Percentiles rank a stretch among this genome's conserved stretches.
phyloP scores from a whole-genome alignment of 1,284 basidiomycete species.

The Moniliella sp. region DNA sequence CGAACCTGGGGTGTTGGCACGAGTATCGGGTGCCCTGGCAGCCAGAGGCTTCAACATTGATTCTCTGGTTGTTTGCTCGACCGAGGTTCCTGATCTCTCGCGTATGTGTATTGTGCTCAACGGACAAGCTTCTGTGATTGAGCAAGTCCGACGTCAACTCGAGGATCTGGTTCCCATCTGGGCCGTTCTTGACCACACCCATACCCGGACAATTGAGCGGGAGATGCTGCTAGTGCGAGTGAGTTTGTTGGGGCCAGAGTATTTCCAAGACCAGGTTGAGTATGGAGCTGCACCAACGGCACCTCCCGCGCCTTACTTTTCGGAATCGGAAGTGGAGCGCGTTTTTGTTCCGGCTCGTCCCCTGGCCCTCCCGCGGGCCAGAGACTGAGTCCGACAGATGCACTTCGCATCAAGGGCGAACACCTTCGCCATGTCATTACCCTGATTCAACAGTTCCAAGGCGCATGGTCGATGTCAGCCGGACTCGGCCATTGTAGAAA shows the following conservation, averaged over 20 bases:
- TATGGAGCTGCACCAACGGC: too few relatives aligned
- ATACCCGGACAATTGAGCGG: slow-evolving; percentile 49
- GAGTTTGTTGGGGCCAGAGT: slow-evolving; percentile 86
- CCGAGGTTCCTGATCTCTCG: slow-evolving; percentile 86
- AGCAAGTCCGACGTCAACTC: slow-evolving; percentile 45
- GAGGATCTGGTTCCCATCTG: slow-evolving; percentile 29
- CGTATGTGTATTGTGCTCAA: slow-evolving; percentile 93
- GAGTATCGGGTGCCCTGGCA: slow-evolving; percentile 82
- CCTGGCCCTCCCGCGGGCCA: slow-evolving; percentile 6
- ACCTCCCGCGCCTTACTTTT: slow-evolving; percentile 15
- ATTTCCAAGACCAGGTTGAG: slow-evolving; percentile 44
- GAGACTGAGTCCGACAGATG: too few relatives aligned
- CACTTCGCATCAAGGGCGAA: too few relatives aligned
- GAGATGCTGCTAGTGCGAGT: slow-evolving; percentile 68
- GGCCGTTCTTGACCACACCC: slow-evolving; percentile 32
- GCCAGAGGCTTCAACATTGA: slow-evolving; percentile 95
- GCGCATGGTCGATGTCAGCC: slow-evolving; percentile 80
- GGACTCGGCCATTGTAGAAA: slow-evolving; percentile 78
- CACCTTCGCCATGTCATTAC: slow-evolving; percentile 66
- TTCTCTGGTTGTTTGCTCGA: slow-evolving; percentile 90
- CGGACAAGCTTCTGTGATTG: slow-evolving; percentile 90
- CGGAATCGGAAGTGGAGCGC: slow-evolving; percentile 5
- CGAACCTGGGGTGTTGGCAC: slow-evolving; percentile 89
- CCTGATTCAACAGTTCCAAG: slow-evolving; percentile 70
- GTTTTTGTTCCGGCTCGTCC: slow-evolving; percentile 3